These are phyloP conservation scores for Lantana camara DNA, from an alignment of 257 asterid genomes.

Conservation along the genomic window DNA sequence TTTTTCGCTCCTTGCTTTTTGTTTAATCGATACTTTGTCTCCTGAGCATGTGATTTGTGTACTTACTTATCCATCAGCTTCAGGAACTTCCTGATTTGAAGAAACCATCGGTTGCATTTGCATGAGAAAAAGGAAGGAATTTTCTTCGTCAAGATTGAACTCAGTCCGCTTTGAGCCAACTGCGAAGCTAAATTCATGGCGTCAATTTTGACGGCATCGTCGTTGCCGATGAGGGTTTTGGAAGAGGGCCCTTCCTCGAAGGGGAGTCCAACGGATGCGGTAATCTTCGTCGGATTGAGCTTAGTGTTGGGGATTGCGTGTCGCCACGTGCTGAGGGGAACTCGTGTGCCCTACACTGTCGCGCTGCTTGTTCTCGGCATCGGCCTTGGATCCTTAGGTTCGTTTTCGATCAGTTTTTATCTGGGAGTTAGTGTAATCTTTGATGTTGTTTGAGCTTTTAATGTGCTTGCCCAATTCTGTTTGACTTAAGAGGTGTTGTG, in stretches of 20 bases:
- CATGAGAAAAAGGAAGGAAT: not conserved
- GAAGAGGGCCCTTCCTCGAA: slow-evolving; percentile 39
- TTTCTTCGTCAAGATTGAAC: not conserved
- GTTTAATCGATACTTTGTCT: no score
- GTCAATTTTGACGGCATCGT: slow-evolving; percentile 29
- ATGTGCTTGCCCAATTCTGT: not conserved
- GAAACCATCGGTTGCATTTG: not conserved
- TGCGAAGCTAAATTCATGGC: slow-evolving; percentile 28
- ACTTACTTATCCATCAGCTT: not conserved
- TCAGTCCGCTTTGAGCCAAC: not conserved
- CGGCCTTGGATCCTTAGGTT: slow-evolving; percentile 91
- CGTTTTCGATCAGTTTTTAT: not conserved
- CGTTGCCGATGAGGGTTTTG: slow-evolving; percentile 45
- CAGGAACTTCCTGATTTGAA: not conserved
- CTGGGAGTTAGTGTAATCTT: not conserved
- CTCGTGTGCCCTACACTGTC: slow-evolving; percentile 95
- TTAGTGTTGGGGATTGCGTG: slow-evolving; percentile 80
- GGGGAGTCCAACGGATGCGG: slow-evolving; percentile 69
- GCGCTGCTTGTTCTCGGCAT: slow-evolving; percentile 84
- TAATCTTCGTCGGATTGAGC: slow-evolving; percentile 87
- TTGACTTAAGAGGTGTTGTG: not conserved
- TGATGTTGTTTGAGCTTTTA: not conserved
- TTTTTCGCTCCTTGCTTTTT: no score
- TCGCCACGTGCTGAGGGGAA: slow-evolving; percentile 82
- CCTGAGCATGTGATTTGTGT: no score